phyloP scores from a whole-genome alignment of 1,284 basidiomycete species.

The Trametes versicolor region DNA sequence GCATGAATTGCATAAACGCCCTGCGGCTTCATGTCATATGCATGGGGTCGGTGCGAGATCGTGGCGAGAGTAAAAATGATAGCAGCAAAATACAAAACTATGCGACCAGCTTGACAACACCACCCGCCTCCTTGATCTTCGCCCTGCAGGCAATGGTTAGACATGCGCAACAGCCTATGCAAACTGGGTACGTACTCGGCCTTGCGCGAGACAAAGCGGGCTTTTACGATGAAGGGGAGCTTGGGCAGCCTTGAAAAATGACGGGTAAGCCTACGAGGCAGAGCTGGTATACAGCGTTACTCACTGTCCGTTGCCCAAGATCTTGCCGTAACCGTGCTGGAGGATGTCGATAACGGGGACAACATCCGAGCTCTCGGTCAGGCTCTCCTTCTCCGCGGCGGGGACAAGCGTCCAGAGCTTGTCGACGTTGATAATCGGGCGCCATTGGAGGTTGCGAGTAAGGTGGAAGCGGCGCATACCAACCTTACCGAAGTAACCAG shows the following conservation, averaged over 20 bases:
- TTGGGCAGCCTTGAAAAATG: slow-evolving; percentile 70
- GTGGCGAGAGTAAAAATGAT: slow-evolving; percentile 32
- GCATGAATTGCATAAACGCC: slow-evolving; percentile 45
- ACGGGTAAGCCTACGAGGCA: not conserved
- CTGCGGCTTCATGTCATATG: slow-evolving; percentile 47
- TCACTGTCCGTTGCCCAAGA: slow-evolving; percentile 87
- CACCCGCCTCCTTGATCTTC: slow-evolving; percentile 94
- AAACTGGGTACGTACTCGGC: slow-evolving; percentile 77
- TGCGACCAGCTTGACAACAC: slow-evolving; percentile 91
- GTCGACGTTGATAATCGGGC: slow-evolving; percentile 97
- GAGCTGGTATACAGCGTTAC: slow-evolving; percentile 42
- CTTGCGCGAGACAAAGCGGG: slow-evolving; percentile 89
- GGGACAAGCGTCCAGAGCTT: slow-evolving; percentile 89
- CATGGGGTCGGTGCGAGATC: slow-evolving; percentile 39
- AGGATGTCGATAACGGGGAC: slow-evolving; percentile 94
- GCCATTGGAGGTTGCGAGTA: slow-evolving; percentile 91
- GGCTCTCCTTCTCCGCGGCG: slow-evolving; percentile 76
- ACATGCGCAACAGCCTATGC: slow-evolving; percentile 13
- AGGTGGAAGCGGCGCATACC: slow-evolving; percentile 99
- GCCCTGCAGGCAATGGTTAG: slow-evolving; percentile 51
- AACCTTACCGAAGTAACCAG: slow-evolving; percentile 99
- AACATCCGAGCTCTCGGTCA: slow-evolving; percentile 75
- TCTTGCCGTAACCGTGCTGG: slow-evolving; percentile 89
- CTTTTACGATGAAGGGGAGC: slow-evolving; percentile 95
- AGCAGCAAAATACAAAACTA: slow-evolving; percentile 56